Evolutionary conservation across 1,284 basidiomycete genomes (phyloP).

Genomic region (Fomitiporia mediterranea): DNA sequence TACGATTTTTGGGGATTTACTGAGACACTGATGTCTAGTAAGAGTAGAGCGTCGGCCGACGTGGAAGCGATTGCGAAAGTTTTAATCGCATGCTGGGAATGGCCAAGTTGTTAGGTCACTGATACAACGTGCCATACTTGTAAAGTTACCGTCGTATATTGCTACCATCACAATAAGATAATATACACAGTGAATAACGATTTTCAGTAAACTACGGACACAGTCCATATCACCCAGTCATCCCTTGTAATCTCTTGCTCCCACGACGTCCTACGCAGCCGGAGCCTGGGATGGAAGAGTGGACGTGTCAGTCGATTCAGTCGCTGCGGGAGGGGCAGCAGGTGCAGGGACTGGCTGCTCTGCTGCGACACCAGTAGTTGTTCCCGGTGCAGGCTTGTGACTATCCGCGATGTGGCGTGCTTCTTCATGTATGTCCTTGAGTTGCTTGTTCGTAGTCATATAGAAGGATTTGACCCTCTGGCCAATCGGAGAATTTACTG

Average conservation of each 20-base stretch:
- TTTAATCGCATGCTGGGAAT: no score
- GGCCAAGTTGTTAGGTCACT: no score
- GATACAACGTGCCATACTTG: no score
- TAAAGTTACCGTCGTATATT: no score
- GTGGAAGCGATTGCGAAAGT: background rate
- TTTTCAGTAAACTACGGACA: no score
- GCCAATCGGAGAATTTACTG: constrained; percentile 72
- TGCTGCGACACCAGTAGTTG: constrained; percentile 21
- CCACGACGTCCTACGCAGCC: background rate
- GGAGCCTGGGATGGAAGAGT: background rate
- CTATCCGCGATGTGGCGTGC: constrained; percentile 68
- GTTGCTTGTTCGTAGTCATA: constrained; percentile 75
- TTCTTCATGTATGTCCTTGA: constrained; percentile 84
- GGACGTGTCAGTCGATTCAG: background rate
- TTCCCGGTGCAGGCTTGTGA: constrained; percentile 40
- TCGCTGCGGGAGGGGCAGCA: constrained; percentile 20
- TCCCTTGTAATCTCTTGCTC: background rate
- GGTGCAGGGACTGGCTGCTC: background rate
- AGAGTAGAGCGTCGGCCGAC: no score
- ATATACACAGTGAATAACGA: no score
- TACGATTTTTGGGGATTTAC: no score
- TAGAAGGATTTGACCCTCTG: constrained; percentile 74
- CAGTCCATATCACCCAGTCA: no score
- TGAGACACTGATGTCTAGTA: no score
- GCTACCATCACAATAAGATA: no score